Base-by-base conservation (phyloP, 257 asterid genomes). In the Nicotiana benthamiana region DNA sequence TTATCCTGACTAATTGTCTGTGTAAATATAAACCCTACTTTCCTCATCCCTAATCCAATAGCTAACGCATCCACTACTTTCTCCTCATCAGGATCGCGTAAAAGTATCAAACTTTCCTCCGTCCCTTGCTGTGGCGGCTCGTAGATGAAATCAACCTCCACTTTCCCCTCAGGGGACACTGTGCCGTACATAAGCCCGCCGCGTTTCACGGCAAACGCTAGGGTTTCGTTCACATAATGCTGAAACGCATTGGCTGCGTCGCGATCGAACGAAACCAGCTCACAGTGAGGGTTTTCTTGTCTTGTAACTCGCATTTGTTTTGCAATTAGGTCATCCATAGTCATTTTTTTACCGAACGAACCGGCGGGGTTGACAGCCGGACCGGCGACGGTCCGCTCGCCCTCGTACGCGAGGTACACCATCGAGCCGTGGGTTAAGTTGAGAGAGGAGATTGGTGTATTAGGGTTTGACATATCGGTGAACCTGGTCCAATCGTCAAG, bases 71-170 rank as follows among this genome's bases (percentile, higher is more conserved):
- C 97, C 64, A 92, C 97, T 17, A 86, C 9, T 48, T 84, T 90
- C 89, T 94, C 98, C 88, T 94, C 98, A 0, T 90, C 90, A 0
- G 90, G 86, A 82, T 93, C 96, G 79, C 98, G 90, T 9, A 91
- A 32, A 52, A 94, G 92, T 7, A 90, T 74, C 85, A 94, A 82
- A 20, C 77, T 88, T 0, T 90, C 96, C 81, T 92, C 96, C 1
- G 95, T 90, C 75, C 98, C 98, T 81, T 86, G 94, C 82, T 94
- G 98, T 0, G 97, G 97, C 3, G 97, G 98, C 91, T 93, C 98
- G 53, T 94, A 94, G 53, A 94, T 94, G 40, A 93, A 94, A 87
- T 94, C 81, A 18, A 94, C 97, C 92, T 91, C 91, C 17, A 94
- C 98, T 76, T 90, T 90, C 20, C 97, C 96, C 78, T 85, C 97